Conservation (phyloP, 192 early-diverging fungal genomes). For the Coemansia sp. region DNA sequence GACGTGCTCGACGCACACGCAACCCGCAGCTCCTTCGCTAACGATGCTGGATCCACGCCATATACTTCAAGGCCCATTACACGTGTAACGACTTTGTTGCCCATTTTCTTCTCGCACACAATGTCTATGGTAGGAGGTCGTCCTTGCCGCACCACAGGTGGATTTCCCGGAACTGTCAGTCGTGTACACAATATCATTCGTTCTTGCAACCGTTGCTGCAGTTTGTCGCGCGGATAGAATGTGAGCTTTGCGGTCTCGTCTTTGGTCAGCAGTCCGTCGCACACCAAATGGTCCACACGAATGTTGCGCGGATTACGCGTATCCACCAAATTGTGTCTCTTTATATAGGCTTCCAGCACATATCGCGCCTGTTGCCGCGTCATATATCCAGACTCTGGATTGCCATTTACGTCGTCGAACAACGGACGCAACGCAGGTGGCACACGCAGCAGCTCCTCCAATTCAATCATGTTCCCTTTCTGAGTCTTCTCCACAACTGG, state of each 20-base stretch:
- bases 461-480: constrained; percentile 9
- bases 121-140: constrained; percentile 31
- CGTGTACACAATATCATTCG: constrained; percentile 49
- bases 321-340: constrained; percentile 61
- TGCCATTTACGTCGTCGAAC: constrained; percentile 54
- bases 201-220: constrained; percentile 50
- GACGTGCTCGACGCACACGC: constrained; percentile 49
- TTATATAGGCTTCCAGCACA: constrained; percentile 65
- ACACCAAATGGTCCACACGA: constrained; percentile 65
- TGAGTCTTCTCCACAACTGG: background rate
- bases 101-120: constrained; percentile 49
- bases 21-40: constrained; percentile 45
- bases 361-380: constrained; percentile 59
- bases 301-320: constrained; percentile 57
- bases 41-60: constrained; percentile 24
- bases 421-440: constrained; percentile 50
- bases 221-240: constrained; percentile 59
- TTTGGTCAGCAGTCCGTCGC: constrained; percentile 67
- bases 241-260: constrained; percentile 63
- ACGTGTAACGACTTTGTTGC: constrained; percentile 50
- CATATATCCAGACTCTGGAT: constrained; percentile 59
- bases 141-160: constrained; percentile 24
- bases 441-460: constrained; percentile 60
- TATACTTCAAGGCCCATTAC: constrained; percentile 44
- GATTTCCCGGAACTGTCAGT: constrained; percentile 21